Evolutionary conservation across 345 rosid genomes (phyloP).

Genomic region (Lumnitzera littorea): DNA sequence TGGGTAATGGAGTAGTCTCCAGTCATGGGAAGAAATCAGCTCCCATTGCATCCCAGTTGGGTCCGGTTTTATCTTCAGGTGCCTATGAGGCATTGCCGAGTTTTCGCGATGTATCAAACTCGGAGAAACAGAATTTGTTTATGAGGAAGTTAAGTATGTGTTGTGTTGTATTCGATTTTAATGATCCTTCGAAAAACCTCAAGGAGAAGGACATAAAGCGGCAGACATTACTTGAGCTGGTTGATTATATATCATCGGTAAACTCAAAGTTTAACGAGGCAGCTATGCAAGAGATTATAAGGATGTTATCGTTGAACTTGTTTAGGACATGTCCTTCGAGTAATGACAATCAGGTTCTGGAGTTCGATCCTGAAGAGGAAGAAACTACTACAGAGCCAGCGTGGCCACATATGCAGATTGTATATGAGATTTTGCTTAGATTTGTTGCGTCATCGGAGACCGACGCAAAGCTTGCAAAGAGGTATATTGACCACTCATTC

Average conservation of each 20-base stretch:
- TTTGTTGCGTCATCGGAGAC: constrained; percentile 23
- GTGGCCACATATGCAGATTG: constrained; percentile 22
- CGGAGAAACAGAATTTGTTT: constrained; percentile 28
- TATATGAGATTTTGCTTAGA: constrained; percentile 16
- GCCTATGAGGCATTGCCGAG: constrained; percentile 4
- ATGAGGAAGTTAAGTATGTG: constrained; percentile 30
- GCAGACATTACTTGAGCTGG: constrained; percentile 33
- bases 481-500: constrained; percentile 21
- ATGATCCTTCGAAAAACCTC: constrained; percentile 26
- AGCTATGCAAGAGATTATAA: constrained; percentile 11
- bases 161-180: constrained; percentile 32
- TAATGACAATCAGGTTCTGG: constrained; percentile 9
- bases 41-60: background rate
- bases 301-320: constrained; percentile 12
- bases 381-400: constrained; percentile 19
- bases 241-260: constrained; percentile 24
- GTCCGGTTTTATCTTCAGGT: background rate
- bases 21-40: constrained; percentile 6
- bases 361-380: constrained; percentile 18
- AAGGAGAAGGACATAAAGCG: constrained; percentile 36
- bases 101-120: constrained; percentile 7
- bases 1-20: constrained; percentile 2
- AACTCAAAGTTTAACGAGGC: constrained; percentile 17
- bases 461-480: constrained; percentile 22
- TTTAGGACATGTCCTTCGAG: constrained; percentile 10